Base-by-base conservation (phyloP, 2,329 filamentous ascomycete genomes). In the Fusarium buxicola region DNA sequence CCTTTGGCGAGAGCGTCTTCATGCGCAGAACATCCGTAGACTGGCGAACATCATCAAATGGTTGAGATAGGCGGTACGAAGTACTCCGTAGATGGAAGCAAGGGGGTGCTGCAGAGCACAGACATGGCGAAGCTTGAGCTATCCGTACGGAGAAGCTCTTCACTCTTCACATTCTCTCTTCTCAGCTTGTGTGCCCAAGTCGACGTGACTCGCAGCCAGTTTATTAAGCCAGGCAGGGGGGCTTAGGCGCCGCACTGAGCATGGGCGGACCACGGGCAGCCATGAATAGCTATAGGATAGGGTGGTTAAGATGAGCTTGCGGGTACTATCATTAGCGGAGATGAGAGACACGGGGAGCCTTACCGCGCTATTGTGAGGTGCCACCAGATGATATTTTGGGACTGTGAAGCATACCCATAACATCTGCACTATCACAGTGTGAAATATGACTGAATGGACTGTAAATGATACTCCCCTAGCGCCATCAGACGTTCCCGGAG, bases 291-390 rank as follows among this genome's bases (percentile, higher is more conserved):
- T 51, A 55, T 63, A 58, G 50, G 56, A 64, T 64, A 67, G 61
- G 62, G 68, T 61, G 59, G 60, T 69, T 71, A 69, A 71, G 65
- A 71, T 71, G 69, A 70, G 69, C 66, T 61, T 69, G 69, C 69
- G 66, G 68, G 61, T 65, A 72, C 65, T 66, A 66, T 69, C 46
- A 68, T 69, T 70, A 72, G 69, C 69, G 69, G 69, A 71, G 69
- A 72, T 72, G 69, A 72, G 66, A 60, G 63, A 70, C 66, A 64
- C 58, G 59, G 49, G 38, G 18, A 34, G 25, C 36, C 41, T 47
- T 63, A 62, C 40, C 30, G 41, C n/a, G 38, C 60, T 71, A 70
- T 68, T 46, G 36, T 13, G 41, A 43, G 18, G 11, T 12, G 51
- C n/a, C n/a, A n/a, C n/a, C n/a, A n/a, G n/a, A n/a, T n/a, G n/a